Conservation (phyloP, 1,139 yeast species). For the Blastobotrys persicus region DNA sequence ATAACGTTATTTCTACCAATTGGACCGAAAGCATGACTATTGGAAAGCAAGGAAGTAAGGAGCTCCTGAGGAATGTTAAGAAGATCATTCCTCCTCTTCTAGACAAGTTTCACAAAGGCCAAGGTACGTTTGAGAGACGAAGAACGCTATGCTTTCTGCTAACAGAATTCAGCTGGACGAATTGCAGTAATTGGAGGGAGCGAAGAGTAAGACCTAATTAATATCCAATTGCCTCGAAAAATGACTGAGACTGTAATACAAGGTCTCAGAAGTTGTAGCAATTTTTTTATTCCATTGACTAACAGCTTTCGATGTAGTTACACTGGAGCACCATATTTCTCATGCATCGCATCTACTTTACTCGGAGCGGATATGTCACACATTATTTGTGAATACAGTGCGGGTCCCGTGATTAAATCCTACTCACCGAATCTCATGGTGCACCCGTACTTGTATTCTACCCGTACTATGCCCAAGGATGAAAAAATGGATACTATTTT, state of each 20-base stretch:
- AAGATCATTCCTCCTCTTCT: conserved; percentile 72
- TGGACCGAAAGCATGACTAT: background rate
- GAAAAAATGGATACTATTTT: conserved; percentile 41
- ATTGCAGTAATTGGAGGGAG: conserved; percentile 90
- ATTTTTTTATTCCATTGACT: background rate
- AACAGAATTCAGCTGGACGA: conserved; percentile 56
- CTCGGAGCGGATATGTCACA: conserved; percentile 90
- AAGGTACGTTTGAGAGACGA: conserved; percentile 40
- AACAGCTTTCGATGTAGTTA: conserved; percentile 43
- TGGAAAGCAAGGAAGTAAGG: conserved; percentile 11
- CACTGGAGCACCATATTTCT: conserved; percentile 94
- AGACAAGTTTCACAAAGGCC: conserved; percentile 81
- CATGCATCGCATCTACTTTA: conserved; percentile 79
- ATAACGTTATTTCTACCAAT: too few relatives aligned
- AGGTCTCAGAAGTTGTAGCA: background rate
- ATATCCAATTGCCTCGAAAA: background rate
- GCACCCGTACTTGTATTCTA: conserved; percentile 69
- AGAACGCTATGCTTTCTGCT: too few relatives aligned
- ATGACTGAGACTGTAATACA: background rate
- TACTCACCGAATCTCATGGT: conserved; percentile 96
- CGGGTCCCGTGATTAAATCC: conserved; percentile 77
- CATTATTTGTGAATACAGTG: conserved; percentile 73
- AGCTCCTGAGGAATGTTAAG: conserved; percentile 39
- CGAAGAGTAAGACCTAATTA: conserved; percentile 55
- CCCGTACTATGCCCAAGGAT: conserved; percentile 30